Percentiles rank a stretch among this genome's conserved stretches.
Conservation (phyloP, 2,329 filamentous ascomycete genomes). For the Mycocentrospora acerina region DNA sequence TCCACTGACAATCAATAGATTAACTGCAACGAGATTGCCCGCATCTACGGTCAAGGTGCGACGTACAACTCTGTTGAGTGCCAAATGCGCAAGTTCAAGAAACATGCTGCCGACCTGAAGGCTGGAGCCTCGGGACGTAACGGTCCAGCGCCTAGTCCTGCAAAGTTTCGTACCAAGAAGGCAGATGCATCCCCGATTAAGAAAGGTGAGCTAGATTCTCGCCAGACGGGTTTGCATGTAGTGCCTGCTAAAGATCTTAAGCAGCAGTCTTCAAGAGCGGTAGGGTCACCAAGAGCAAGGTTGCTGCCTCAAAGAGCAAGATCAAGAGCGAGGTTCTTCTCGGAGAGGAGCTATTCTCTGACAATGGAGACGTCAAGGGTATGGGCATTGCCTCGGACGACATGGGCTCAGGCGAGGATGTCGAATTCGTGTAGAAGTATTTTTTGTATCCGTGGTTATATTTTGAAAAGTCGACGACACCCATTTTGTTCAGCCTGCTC, state of each 20-base stretch:
- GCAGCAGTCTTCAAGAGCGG: slow-evolving; percentile 1
- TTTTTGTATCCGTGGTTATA: too few species aligned
- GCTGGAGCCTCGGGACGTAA: slow-evolving; percentile 9
- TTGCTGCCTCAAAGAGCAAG: neutral
- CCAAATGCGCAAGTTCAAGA: slow-evolving; percentile 49
- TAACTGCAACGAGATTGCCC: slow-evolving; percentile 47
- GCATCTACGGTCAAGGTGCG: slow-evolving; percentile 48
- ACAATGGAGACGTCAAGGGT: too few species aligned
- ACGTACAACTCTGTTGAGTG: slow-evolving; percentile 53
- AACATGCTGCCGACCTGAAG: slow-evolving; percentile 39
- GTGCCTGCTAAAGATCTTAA: too few species aligned
- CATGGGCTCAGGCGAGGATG: too few species aligned
- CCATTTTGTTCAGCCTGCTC: too few species aligned
- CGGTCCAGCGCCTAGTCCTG: slow-evolving; percentile 1
- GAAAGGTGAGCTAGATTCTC: too few species aligned
- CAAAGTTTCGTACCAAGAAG: slow-evolving; percentile 7
- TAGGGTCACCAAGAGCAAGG: slow-evolving; percentile 3
- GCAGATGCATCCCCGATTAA: slow-evolving; percentile 2
- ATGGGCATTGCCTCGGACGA: too few species aligned
- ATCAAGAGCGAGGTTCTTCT: neutral
- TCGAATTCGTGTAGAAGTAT: too few species aligned
- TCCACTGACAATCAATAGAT: slow-evolving; percentile 38
- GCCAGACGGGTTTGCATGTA: too few species aligned
- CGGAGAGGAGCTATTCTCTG: neutral
- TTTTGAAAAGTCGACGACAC: too few species aligned